phyloP scores from a whole-genome alignment of 2,329 filamentous ascomycete genomes.

The Diaporthe longicolla region DNA sequence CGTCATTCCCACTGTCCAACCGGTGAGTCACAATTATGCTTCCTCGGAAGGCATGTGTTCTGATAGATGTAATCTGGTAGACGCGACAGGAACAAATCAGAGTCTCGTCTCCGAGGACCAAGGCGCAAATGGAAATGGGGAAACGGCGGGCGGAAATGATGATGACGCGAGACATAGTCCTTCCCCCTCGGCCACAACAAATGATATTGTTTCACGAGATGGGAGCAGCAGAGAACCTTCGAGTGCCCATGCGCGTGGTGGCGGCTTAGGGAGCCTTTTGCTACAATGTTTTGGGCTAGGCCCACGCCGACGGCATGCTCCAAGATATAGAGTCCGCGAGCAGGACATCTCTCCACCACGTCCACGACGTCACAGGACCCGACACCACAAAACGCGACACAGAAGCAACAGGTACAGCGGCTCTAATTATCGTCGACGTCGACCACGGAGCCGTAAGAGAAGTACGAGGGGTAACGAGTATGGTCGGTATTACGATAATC shows the following conservation, averaged over 20 bases:
- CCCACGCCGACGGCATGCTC: neutral
- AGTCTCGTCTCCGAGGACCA: neutral
- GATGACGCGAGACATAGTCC: too few species aligned
- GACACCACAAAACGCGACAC: neutral
- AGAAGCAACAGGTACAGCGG: neutral
- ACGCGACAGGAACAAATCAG: too few species aligned
- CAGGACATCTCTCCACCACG: too few species aligned
- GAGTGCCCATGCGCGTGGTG: neutral
- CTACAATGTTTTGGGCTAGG: neutral
- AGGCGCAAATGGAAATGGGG: neutral
- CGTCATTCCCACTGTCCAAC: slow-evolving; percentile 8
- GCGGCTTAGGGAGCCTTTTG: neutral
- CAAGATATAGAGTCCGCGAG: neutral
- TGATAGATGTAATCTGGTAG: neutral
- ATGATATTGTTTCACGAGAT: neutral
- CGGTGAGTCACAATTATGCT: neutral
- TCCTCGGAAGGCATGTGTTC: neutral
- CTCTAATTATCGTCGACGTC: neutral
- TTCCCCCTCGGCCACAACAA: neutral
- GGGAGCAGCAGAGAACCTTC: too few species aligned
- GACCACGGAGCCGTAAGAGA: neutral
- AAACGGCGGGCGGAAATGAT: too few species aligned
- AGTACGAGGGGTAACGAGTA: neutral
- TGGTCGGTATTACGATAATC: too few species aligned
- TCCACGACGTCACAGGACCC: neutral